These are phyloP conservation scores for Wickerhamomyces chambardii DNA, from an alignment of 805 yeast genomes.

Conservation along the genomic window DNA sequence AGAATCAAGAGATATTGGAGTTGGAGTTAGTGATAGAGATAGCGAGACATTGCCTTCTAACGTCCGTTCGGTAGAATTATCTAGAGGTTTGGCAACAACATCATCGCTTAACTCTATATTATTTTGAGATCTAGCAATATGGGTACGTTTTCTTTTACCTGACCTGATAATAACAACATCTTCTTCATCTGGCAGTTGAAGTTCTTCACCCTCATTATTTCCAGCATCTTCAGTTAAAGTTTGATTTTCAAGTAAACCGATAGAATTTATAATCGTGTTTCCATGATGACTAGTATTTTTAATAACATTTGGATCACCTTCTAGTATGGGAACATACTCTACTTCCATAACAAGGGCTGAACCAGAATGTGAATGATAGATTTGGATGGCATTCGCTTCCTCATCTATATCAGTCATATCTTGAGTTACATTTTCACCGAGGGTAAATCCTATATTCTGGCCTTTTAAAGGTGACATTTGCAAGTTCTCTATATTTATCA, in stretches of 20 bases:
- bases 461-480: background rate
- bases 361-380: no score
- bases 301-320: background rate
- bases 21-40: no score
- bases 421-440: constrained; percentile 15
- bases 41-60: no score
- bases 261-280: no score
- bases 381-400: background rate
- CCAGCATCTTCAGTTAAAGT: no score
- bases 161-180: background rate
- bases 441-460: background rate
- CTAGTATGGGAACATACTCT: no score
- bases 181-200: background rate
- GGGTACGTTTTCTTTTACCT: background rate
- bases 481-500: constrained; percentile 1
- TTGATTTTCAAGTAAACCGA: no score
- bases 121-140: background rate
- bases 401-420: constrained; percentile 18
- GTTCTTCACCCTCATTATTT: background rate
- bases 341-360: no score
- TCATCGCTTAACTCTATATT: no score
- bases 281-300: background rate
- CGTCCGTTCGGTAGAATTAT: no score
- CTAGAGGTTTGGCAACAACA: no score
- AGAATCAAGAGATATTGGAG: no score